Percentiles rank a stretch among this genome's conserved stretches.
phyloP scores from a whole-genome alignment of 371 early-diverging fungal genomes.

The Syncephalastrum racemosum region DNA sequence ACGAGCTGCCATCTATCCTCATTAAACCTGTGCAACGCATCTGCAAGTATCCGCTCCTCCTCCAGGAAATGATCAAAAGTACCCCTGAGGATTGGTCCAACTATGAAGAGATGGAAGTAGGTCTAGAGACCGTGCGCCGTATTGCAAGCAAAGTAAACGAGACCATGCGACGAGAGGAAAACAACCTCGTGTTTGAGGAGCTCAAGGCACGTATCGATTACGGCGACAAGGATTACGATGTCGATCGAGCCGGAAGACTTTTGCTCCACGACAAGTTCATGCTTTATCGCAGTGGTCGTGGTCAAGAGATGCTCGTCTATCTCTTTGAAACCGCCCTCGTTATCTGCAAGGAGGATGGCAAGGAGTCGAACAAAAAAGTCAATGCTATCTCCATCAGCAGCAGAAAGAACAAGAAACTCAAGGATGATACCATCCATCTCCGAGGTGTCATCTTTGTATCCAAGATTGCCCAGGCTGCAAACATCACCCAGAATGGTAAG shows the following conservation, averaged over 20 bases:
- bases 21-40: slow-evolving; percentile 97
- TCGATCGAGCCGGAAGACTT: slow-evolving; percentile 75
- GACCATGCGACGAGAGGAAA: slow-evolving; percentile 84
- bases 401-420: slow-evolving; percentile 28
- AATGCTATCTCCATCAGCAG: slow-evolving; percentile 25
- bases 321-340: slow-evolving; percentile 88
- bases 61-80: slow-evolving; percentile 82
- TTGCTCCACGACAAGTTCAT: slow-evolving; percentile 81
- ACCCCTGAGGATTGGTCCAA: slow-evolving; percentile 68
- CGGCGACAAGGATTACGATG: slow-evolving; percentile 8
- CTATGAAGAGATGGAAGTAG: slow-evolving; percentile 76
- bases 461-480: slow-evolving; percentile 76
- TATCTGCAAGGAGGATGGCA: slow-evolving; percentile 75
- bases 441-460: slow-evolving; percentile 81
- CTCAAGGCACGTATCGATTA: slow-evolving; percentile 67
- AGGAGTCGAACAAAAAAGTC: slow-evolving; percentile 40
- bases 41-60: slow-evolving; percentile 91
- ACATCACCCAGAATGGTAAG: slow-evolving; percentile 63
- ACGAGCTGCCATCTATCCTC: slow-evolving; percentile 86
- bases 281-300: slow-evolving; percentile 74
- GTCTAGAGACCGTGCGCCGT: slow-evolving; percentile 77
- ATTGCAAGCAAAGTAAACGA: slow-evolving; percentile 92
- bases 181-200: slow-evolving; percentile 69
- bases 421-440: slow-evolving; percentile 1
- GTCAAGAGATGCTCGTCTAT: slow-evolving; percentile 79